Evolutionary conservation across 352 stramenopile genomes (phyloP).

Genomic region (Pythium phragmitis): DNA sequence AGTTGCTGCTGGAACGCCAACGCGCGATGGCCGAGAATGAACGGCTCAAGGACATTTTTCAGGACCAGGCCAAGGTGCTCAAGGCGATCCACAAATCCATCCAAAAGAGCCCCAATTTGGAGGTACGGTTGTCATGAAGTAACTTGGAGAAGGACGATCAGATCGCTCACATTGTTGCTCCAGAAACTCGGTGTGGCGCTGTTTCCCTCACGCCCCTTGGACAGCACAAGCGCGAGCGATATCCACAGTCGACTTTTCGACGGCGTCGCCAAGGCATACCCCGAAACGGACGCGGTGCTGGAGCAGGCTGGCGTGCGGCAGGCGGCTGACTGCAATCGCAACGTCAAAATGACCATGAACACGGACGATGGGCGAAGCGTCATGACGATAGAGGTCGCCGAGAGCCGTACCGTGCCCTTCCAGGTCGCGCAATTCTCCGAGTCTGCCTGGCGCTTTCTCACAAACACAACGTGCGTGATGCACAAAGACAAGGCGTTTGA

Average conservation of each 20-base stretch:
- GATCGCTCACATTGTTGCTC: background rate
- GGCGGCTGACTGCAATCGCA: slow-evolving; percentile 27
- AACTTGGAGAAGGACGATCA: too few species aligned
- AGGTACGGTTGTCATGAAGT: slow-evolving; percentile 11
- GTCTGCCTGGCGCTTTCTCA: slow-evolving; percentile 39
- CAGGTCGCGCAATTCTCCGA: slow-evolving; percentile 32
- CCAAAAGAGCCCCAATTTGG: slow-evolving; percentile 24
- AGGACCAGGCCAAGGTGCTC: slow-evolving; percentile 28
- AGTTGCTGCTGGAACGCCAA: slow-evolving; percentile 45
- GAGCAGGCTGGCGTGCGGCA: slow-evolving; percentile 28
- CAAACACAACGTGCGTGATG: slow-evolving; percentile 9
- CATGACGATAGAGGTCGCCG: slow-evolving; percentile 47
- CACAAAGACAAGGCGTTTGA: slow-evolving; percentile 30
- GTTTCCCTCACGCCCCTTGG: background rate
- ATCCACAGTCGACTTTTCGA: slow-evolving; percentile 42
- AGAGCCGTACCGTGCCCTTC: slow-evolving; percentile 38
- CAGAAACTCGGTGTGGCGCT: slow-evolving; percentile 29
- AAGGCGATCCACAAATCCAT: slow-evolving; percentile 25
- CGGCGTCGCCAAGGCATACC: slow-evolving; percentile 36
- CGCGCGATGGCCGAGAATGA: slow-evolving; percentile 45
- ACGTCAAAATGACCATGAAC: slow-evolving; percentile 50
- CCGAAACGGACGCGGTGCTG: slow-evolving; percentile 31
- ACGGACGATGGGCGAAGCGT: slow-evolving; percentile 31
- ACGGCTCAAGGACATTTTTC: slow-evolving; percentile 43
- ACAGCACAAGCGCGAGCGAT: slow-evolving; percentile 13